Evolutionary conservation across 2,329 filamentous ascomycete genomes (phyloP).

Genomic region (Rhexocercosporidium sp.): DNA sequence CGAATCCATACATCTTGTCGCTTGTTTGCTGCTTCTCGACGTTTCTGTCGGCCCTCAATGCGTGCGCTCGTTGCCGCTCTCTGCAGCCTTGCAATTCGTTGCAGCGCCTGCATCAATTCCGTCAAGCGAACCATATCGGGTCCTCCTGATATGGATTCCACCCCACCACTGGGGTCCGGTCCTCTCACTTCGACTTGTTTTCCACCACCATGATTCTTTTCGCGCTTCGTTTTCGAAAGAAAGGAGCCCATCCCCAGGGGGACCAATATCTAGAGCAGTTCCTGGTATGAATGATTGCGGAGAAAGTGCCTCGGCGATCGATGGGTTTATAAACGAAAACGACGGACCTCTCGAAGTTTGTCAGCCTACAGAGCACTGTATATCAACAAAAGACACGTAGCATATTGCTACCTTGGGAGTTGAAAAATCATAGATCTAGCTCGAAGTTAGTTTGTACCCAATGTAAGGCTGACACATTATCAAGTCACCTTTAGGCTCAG

Average conservation of each 20-base stretch:
- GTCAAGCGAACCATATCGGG: conserved; percentile 16
- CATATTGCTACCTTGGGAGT: neutral
- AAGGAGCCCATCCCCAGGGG: conserved; percentile 1
- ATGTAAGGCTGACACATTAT: no score
- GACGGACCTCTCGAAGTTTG: no score
- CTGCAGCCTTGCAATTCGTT: conserved; percentile 24
- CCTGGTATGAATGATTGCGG: no score
- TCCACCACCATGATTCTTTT: neutral
- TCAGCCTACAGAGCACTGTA: no score
- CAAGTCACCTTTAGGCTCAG: no score
- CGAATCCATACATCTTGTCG: conserved; percentile 28
- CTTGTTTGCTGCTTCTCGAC: conserved; percentile 31
- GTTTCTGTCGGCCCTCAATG: conserved; percentile 33
- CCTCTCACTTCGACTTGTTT: no score
- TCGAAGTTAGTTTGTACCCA: no score
- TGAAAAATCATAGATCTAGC: neutral
- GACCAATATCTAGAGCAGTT: no score
- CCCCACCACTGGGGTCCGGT: no score
- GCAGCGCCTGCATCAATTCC: conserved; percentile 26
- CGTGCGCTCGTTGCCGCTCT: conserved; percentile 25
- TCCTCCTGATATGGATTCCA: neutral
- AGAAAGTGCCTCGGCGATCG: no score
- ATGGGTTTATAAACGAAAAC: no score
- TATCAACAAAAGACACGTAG: no score
- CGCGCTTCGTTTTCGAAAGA: neutral